Conservation (phyloP, 176 grass and related monocot genomes). For the Phyllostachys edulis region DNA sequence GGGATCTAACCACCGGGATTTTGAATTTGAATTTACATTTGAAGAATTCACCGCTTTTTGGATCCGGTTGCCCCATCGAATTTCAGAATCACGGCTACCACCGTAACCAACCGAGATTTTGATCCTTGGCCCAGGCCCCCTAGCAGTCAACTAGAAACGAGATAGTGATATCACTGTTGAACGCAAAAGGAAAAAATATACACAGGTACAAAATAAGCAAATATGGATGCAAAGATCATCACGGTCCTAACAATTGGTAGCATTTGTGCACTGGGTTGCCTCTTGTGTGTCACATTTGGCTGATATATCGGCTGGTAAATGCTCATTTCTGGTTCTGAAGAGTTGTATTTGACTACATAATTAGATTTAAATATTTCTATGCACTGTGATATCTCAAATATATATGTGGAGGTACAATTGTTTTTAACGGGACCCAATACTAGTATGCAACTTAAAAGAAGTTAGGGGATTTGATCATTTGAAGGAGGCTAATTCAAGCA, state of each 20-base stretch:
- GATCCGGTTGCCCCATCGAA: too few species aligned
- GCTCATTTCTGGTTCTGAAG: background rate
- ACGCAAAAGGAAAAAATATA: background rate
- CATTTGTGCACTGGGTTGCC: background rate
- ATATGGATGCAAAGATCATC: background rate
- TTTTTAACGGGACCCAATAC: background rate
- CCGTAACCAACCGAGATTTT: too few species aligned
- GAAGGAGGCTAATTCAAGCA: background rate
- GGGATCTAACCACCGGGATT: too few species aligned
- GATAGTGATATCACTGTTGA: background rate
- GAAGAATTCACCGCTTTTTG: too few species aligned
- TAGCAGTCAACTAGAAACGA: background rate
- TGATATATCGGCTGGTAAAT: background rate
- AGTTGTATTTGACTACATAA: background rate
- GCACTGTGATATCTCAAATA: background rate
- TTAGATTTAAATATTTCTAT: background rate
- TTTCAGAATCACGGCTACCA: too few species aligned
- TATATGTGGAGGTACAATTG: background rate
- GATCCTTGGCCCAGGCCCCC: too few species aligned
- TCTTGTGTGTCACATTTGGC: background rate
- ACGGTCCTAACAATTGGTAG: background rate
- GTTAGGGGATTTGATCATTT: background rate
- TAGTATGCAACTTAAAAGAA: background rate
- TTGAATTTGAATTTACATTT: too few species aligned
- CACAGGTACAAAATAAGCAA: background rate